These are phyloP conservation scores for Mycena sanguinolenta DNA, from an alignment of 768 basidiomycete species.

Conservation along the genomic window DNA sequence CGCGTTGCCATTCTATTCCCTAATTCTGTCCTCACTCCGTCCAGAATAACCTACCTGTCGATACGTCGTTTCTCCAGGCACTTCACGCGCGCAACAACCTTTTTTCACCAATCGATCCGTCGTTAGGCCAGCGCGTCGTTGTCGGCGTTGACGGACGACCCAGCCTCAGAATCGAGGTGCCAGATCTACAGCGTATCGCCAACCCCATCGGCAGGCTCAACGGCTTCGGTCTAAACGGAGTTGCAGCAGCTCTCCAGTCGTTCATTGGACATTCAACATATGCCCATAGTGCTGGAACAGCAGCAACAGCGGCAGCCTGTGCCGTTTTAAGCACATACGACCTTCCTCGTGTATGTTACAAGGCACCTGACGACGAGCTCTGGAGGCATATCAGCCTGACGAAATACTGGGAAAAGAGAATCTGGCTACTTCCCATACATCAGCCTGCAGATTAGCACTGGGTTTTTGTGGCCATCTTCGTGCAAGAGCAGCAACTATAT, in stretches of 20 bases:
- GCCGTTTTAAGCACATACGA: conserved; percentile 39
- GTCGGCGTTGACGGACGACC: no score
- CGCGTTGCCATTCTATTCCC: no score
- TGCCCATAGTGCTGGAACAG: neutral
- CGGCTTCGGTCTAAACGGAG: conserved; percentile 43
- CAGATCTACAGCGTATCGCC: no score
- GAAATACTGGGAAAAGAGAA: conserved; percentile 46
- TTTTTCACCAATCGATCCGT: no score
- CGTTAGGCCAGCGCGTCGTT: no score
- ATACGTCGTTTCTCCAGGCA: no score
- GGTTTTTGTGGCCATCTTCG: conserved; percentile 45
- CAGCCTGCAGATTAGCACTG: conserved; percentile 44
- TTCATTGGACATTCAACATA: neutral
- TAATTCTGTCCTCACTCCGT: no score
- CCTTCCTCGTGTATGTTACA: conserved; percentile 35
- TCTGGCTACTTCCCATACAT: conserved; percentile 57
- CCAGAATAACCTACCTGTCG: no score
- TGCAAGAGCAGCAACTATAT: conserved; percentile 29
- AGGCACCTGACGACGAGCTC: conserved; percentile 17
- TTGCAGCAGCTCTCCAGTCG: conserved; percentile 39
- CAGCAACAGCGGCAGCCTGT: neutral
- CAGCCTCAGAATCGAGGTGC: no score
- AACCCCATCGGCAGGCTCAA: conserved; percentile 37
- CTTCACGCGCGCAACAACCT: no score
- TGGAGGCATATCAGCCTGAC: neutral